Evolutionary conservation across 2,329 filamentous ascomycete genomes (phyloP), one percentile per base, ranked within the genome.

Genomic region (Alternaria postmessia): DNA sequence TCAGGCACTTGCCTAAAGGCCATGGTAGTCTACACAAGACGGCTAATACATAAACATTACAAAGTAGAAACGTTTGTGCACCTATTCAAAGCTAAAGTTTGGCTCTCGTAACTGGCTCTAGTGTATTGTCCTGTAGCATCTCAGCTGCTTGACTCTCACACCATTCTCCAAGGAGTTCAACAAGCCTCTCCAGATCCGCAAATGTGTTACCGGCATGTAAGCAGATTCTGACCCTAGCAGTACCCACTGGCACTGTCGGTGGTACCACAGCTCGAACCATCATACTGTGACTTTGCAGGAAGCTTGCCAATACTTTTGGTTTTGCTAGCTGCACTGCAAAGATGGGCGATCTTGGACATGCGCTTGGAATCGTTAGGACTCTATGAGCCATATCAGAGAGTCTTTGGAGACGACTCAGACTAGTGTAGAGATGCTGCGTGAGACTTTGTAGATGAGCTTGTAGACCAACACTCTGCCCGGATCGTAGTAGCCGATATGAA

Each of bases 201-300:
- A 69, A 59, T 3, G 79, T 81, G 52, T 82, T 82, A 7, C 70
- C 71, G 3, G 80, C 80, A 62, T 83, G 80, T 32, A 83, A 61
- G 18, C 78, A 75, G 2, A 83, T 60, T 24, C 80, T 71, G 5
- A 83, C 67, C n/a, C 81, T 71, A 47, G 72, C 72, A 20, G 75
- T 71, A 0, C 80, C 80, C 42, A 70, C 66, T 1, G 80, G 79
- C 4, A 83, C 81, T 5, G 78, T 78, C 1, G 81, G 81, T 49
- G 75, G 71, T 8, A 76, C 75, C 1, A 83, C 74, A 0, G 79
- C 73, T 43, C 76, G 66, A 3, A 78, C 74, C 69, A 76, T 75
- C 68, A 77, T 76, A 2, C 72, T 72, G 12, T 48, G 61, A 11
- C 61, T 48, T 28, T 78, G 75, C 20, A 77, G 62, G 34, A 63